These are phyloP conservation scores for Phalaenopsis aphrodite DNA, from an alignment of 106 monocot species.

Conservation along the genomic window DNA sequence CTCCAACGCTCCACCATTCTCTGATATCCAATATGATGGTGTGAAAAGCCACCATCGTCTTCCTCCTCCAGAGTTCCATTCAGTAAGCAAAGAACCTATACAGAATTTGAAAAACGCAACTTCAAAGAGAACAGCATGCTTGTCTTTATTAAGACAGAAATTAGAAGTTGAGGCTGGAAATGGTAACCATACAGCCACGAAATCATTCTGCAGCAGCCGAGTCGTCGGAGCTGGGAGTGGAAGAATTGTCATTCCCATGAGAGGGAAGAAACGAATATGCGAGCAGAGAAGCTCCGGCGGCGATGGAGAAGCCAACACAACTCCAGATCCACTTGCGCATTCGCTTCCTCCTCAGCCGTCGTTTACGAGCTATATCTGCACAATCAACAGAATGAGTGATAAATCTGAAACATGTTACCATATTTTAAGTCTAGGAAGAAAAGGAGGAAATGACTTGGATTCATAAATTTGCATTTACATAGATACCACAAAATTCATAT, in stretches of 20 bases:
- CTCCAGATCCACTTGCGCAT: constrained; percentile 12
- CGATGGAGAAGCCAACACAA: constrained; percentile 18
- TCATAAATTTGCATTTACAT: too few relatives aligned
- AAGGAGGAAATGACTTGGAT: too few relatives aligned
- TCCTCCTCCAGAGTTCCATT: too few relatives aligned
- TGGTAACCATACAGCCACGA: not conserved
- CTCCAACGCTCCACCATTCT: too few relatives aligned
- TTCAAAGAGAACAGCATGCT: too few relatives aligned
- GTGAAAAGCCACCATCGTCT: too few relatives aligned
- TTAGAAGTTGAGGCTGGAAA: not conserved
- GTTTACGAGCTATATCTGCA: constrained; percentile 11
- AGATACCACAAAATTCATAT: too few relatives aligned
- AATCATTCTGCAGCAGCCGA: not conserved
- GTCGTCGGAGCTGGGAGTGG: not conserved
- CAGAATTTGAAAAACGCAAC: too few relatives aligned
- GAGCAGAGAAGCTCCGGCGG: constrained; percentile 21
- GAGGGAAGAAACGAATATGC: constrained; percentile 14
- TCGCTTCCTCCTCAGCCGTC: not conserved
- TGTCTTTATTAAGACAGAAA: not conserved
- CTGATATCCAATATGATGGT: too few relatives aligned
- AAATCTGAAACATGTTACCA: too few relatives aligned
- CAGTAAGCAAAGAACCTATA: too few relatives aligned
- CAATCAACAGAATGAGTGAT: not conserved
- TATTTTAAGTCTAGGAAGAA: too few relatives aligned
- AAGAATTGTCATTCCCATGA: not conserved